Conservation (phyloP, 352 stramenopile species). For the Phytophthora ohioensis region DNA sequence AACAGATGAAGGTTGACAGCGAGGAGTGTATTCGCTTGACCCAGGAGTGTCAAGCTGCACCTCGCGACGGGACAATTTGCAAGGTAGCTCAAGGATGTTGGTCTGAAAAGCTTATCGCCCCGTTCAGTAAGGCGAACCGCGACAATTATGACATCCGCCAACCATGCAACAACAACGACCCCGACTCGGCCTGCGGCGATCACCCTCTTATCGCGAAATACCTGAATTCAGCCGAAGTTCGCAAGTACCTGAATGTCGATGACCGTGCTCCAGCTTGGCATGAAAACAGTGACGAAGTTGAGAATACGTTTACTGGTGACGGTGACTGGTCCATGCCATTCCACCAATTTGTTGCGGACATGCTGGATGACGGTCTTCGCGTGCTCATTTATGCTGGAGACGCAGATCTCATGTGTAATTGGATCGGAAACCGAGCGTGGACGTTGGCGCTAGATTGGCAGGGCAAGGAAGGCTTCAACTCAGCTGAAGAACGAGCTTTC, state of each 20-base stretch:
- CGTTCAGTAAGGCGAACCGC: conserved; percentile 43
- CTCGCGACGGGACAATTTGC: conserved; percentile 35
- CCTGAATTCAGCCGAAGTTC: conserved; percentile 63
- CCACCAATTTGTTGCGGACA: conserved; percentile 77
- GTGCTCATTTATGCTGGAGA: conserved; percentile 97
- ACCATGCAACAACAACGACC: conserved; percentile 38
- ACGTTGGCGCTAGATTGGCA: conserved; percentile 91
- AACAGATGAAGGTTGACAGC: conserved; percentile 49
- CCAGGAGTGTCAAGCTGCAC: conserved; percentile 33
- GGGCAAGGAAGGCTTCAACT: conserved; percentile 85
- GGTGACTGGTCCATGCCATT: conserved; percentile 95
- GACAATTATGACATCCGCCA: conserved; percentile 67
- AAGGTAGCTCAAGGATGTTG: conserved; percentile 51
- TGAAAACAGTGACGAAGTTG: conserved; percentile 90
- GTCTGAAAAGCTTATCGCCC: conserved; percentile 48
- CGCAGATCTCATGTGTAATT: conserved; percentile 97
- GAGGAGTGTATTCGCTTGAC: conserved; percentile 54
- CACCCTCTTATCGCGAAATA: conserved; percentile 57
- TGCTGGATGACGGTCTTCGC: conserved; percentile 75
- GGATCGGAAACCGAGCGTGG: conserved; percentile 95
- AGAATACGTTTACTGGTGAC: conserved; percentile 73
- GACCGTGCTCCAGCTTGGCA: conserved; percentile 63
- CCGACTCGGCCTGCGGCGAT: conserved; percentile 50
- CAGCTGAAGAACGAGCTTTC: conserved; percentile 39
- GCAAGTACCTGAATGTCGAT: conserved; percentile 48